Conservation (phyloP, 1,139 yeast species). For the Sugiyamaella neomexicana region DNA sequence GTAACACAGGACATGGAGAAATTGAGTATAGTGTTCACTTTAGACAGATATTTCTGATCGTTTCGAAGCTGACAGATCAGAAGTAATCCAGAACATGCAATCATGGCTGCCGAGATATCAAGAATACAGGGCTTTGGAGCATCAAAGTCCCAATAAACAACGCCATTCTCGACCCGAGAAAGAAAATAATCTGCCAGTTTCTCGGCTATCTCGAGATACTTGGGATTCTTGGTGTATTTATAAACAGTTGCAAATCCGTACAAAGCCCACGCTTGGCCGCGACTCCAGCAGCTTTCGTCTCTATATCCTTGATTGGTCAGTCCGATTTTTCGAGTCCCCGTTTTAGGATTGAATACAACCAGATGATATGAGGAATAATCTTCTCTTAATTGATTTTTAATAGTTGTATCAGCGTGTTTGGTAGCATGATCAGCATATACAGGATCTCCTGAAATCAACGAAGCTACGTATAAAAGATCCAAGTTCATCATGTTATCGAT, state of each 20-base stretch:
- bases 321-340: slow-evolving; percentile 32
- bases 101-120: slow-evolving; percentile 39
- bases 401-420: slow-evolving; percentile 37
- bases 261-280: slow-evolving; percentile 41
- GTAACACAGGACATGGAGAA: slow-evolving; percentile 25
- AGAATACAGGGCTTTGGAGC: slow-evolving; percentile 34
- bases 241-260: slow-evolving; percentile 37
- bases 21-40: slow-evolving; percentile 19
- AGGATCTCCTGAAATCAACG: slow-evolving; percentile 36
- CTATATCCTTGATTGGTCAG: slow-evolving; percentile 38
- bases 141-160: slow-evolving; percentile 40
- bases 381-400: slow-evolving; percentile 35
- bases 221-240: slow-evolving; percentile 32
- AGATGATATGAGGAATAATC: slow-evolving; percentile 38
- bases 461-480: slow-evolving; percentile 36
- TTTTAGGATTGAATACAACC: slow-evolving; percentile 32
- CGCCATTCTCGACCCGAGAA: slow-evolving; percentile 35
- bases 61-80: slow-evolving; percentile 30
- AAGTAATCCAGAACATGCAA: slow-evolving; percentile 36
- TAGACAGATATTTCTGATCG: slow-evolving; percentile 22
- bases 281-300: slow-evolving; percentile 38
- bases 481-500: slow-evolving; percentile 42
- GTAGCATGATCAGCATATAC: slow-evolving; percentile 36
- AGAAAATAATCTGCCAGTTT: slow-evolving; percentile 32
- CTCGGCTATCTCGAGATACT: slow-evolving; percentile 35